Percentiles rank a stretch among this genome's conserved stretches.
These are phyloP conservation scores for Trichoderma lentiforme DNA, from an alignment of 2,329 filamentous ascomycete species.

Conservation along the genomic window DNA sequence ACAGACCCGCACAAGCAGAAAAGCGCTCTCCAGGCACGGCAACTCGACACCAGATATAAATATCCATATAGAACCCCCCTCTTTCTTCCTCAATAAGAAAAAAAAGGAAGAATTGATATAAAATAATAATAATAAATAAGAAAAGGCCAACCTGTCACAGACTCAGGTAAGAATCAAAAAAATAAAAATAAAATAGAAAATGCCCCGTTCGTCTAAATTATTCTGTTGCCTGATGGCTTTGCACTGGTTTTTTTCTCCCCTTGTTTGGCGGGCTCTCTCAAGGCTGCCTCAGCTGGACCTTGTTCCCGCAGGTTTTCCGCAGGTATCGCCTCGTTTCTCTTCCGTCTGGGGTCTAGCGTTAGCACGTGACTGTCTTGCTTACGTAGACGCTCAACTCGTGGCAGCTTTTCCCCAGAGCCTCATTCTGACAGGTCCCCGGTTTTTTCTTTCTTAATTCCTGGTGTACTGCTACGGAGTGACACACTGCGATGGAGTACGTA, in stretches of 20 bases:
- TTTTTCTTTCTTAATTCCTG: not conserved
- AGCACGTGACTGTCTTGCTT: not conserved
- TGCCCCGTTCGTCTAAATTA: not conserved
- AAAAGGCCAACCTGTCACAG: not conserved
- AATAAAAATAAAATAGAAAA: not conserved
- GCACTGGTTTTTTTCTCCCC: not conserved
- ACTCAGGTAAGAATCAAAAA: not conserved
- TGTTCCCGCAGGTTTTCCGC: not conserved
- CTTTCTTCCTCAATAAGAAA: not conserved
- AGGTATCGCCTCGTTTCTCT: not conserved
- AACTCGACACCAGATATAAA: not conserved
- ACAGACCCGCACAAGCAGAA: not conserved
- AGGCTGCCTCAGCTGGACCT: conserved; percentile 5
- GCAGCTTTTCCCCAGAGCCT: not conserved
- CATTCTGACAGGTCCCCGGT: not conserved
- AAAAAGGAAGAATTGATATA: not conserved
- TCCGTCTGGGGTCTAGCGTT: not conserved
- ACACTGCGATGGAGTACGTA: not conserved
- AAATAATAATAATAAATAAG: not conserved
- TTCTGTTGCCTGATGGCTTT: conserved; percentile 12
- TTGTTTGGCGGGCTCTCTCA: not conserved
- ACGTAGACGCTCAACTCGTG: not conserved
- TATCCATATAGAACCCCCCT: not conserved
- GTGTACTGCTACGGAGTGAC: not conserved
- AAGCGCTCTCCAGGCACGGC: not conserved